A percentile compares a stretch with the other conserved stretches of the same genome.
Evolutionary conservation across 2,329 filamentous ascomycete genomes (phyloP).

Genomic region (Fusarium subglutinans): DNA sequence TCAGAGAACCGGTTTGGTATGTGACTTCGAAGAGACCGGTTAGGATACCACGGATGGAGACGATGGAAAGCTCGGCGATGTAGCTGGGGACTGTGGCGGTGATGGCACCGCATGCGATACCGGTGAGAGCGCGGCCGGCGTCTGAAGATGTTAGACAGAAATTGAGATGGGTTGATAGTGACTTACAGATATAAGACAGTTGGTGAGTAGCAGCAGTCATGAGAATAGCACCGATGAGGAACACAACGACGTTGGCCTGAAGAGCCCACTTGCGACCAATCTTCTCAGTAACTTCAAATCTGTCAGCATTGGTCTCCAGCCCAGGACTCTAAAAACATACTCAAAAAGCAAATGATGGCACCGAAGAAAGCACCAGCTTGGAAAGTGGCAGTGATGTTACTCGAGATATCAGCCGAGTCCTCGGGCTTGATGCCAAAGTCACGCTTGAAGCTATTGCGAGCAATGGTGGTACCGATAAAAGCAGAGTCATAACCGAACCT

Average conservation of each 20-base stretch:
- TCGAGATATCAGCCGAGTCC: constrained; percentile 46
- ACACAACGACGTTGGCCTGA: constrained; percentile 55
- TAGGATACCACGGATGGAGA: constrained; percentile 66
- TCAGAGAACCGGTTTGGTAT: constrained; percentile 61
- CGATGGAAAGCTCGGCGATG: constrained; percentile 69
- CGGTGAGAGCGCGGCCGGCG: constrained; percentile 65
- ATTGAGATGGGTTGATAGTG: accelerated
- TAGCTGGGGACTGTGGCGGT: constrained; percentile 70
- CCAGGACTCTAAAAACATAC: constrained; percentile 23
- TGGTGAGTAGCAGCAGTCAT: constrained; percentile 54
- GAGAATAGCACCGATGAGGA: constrained; percentile 55
- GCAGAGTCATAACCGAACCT: constrained; percentile 64
- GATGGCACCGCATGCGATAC: constrained; percentile 65
- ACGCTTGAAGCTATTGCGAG: constrained; percentile 56
- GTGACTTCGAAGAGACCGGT: constrained; percentile 63
- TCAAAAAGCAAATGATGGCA: constrained; percentile 57
- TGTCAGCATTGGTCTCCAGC: neutral
- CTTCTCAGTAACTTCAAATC: constrained; percentile 52
- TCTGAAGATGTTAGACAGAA: constrained; percentile 50
- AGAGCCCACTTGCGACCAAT: constrained; percentile 62
- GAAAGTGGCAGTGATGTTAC: constrained; percentile 58
- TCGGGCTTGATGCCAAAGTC: constrained; percentile 49
- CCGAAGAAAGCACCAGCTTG: constrained; percentile 64
- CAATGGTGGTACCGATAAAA: constrained; percentile 64
- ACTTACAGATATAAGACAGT: constrained; percentile 55